Conservation (phyloP, 75 land plant genomes). For the Sequoiadendron giganteum region DNA sequence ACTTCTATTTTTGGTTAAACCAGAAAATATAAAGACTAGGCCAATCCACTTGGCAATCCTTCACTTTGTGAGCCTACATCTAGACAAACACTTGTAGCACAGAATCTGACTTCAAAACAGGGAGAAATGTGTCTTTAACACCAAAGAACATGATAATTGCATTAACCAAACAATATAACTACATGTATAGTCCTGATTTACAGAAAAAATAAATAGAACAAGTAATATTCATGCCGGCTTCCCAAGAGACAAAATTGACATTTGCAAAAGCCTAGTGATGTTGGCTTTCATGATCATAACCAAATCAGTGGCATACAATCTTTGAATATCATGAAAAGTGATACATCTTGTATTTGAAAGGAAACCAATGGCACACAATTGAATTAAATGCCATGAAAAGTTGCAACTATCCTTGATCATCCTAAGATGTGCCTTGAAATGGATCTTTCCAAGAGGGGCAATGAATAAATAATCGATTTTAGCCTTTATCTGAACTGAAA, state of each 20-base stretch:
- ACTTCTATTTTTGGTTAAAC: too few species aligned
- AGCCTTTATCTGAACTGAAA: background rate
- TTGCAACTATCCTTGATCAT: background rate
- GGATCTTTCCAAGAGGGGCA: background rate
- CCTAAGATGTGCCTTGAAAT: background rate
- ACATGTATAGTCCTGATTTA: background rate
- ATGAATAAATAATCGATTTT: background rate
- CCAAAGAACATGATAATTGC: background rate
- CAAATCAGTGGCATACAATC: background rate
- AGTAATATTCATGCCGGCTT: background rate
- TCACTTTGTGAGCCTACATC: background rate
- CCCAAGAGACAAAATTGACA: background rate
- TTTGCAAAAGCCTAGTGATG: background rate
- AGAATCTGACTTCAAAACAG: background rate
- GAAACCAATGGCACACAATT: background rate
- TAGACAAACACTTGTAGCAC: background rate
- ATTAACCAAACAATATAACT: background rate
- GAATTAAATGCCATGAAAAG: background rate
- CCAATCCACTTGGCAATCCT: background rate
- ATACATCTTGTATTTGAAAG: background rate
- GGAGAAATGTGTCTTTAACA: background rate
- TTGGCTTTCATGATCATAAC: background rate
- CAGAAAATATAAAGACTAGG: too few species aligned
- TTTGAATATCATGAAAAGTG: background rate
- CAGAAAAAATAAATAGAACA: background rate